Base-by-base conservation (phyloP, 2,329 filamentous ascomycete species). In the Fusarium ramigenum region DNA sequence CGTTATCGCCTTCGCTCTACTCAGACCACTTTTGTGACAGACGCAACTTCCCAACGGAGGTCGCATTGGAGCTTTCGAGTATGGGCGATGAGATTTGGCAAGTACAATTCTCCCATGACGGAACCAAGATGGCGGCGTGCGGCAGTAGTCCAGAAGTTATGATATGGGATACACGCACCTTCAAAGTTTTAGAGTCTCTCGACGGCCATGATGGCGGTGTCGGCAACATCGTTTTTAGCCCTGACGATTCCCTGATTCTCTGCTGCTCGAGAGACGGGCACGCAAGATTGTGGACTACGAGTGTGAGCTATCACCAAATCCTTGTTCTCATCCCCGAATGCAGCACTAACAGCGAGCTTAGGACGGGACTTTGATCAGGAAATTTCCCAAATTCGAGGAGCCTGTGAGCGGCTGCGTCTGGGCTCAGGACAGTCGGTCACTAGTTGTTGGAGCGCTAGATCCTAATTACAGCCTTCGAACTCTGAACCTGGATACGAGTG, bases 371-470 rank as follows among this genome's bases (percentile, higher is more conserved):
- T 85, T 91, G 49, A 84, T 94, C 44, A 87, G 89, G 62, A 89
- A 86, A 14, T 87, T 96, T 21, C 87, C 90, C 58, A 88, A 91
- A 53, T 95, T 96, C 77, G 87, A 88, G n/a, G 92, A 97, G 77
- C 93, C 95, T 1, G 93, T 97, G 42, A 97, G 93, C 50, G 92
- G 93, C 63, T 97, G 95, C 66, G 93, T 93, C n/a, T 99, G 96
- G 96, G 88, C 93, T 10, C 88, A 91, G 2, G 93, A 97, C 78
- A 92, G 92, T 46, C 85, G 90, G 70, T 91, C 90, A 0, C 95
- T 98, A 76, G 89, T 97, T 46, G 91, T 95, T 4, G 94, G 93
- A 7, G 92, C 93, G 14, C 88, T 97, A 37, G 93, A 95, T 75
- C 88, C 88, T 63, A 85, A 85, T 15, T 86, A 87, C 30, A 89